A percentile compares a stretch with the other conserved stretches of the same genome.
Conservation (phyloP, 192 early-diverging fungal species). For the Entomortierella parvispora region DNA sequence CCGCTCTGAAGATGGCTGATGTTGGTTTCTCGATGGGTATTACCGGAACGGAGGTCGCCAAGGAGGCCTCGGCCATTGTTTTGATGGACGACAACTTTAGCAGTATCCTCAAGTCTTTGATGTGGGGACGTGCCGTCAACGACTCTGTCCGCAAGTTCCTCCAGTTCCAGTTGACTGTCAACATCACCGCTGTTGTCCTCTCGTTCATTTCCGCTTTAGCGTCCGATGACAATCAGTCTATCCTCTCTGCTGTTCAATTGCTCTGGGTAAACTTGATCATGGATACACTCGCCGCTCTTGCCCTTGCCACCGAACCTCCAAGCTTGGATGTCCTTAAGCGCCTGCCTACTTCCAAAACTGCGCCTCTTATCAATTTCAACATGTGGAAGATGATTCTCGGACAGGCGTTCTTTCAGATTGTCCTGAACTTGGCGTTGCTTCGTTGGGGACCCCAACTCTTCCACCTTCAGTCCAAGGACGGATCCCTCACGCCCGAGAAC, state of each 20-base stretch:
- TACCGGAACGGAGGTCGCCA: conserved; percentile 84
- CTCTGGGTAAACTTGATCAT: conserved; percentile 96
- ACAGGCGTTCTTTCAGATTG: conserved; percentile 90
- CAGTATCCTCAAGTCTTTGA: conserved; percentile 79
- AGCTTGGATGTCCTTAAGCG: conserved; percentile 83
- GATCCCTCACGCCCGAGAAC: conserved; percentile 33
- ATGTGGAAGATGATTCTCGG: conserved; percentile 95
- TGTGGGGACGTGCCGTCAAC: conserved; percentile 84
- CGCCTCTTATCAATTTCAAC: conserved; percentile 82
- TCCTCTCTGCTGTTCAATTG: conserved; percentile 89
- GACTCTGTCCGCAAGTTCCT: conserved; percentile 87
- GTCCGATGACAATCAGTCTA: conserved; percentile 72
- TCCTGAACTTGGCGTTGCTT: conserved; percentile 71
- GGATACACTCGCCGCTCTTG: conserved; percentile 91
- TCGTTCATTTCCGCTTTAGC: conserved; percentile 73
- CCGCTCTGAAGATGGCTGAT: conserved; percentile 87
- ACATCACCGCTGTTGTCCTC: conserved; percentile 78
- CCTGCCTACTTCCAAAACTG: conserved; percentile 76
- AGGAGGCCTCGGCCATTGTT: conserved; percentile 84
- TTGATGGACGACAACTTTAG: conserved; percentile 92
- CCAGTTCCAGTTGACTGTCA: conserved; percentile 86
- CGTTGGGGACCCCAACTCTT: conserved; percentile 68
- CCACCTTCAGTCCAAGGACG: conserved; percentile 51
- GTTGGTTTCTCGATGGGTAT: conserved; percentile 95
- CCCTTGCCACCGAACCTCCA: conserved; percentile 91